phyloP scores from a whole-genome alignment of 2,329 filamentous ascomycete species.

The Plenodomus lindquistii region DNA sequence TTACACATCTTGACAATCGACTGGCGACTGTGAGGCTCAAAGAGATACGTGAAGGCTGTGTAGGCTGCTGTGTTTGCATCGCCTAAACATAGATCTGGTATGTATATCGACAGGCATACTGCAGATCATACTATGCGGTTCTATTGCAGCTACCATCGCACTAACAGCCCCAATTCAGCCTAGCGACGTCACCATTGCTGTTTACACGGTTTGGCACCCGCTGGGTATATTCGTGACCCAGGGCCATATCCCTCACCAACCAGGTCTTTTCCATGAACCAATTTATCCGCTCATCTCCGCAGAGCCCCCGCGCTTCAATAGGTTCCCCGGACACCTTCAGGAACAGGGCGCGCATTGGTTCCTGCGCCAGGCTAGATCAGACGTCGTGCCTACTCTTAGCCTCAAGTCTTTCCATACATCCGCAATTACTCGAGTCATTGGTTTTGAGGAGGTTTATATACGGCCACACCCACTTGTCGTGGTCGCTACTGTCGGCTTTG shows the following conservation, averaged over 20 bases:
- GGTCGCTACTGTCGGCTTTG: too few relatives aligned
- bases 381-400: conserved; percentile 23
- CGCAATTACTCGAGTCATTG: conserved; percentile 13
- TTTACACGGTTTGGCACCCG: conserved; percentile 17
- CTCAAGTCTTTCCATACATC: conserved; percentile 17
- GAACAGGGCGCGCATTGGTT: conserved; percentile 16
- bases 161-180: conserved; percentile 1
- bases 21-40: not conserved
- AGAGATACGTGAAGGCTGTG: not conserved
- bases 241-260: conserved; percentile 25
- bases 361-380: conserved; percentile 11
- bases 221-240: conserved; percentile 17
- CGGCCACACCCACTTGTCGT: not conserved
- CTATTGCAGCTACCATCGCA: too few relatives aligned
- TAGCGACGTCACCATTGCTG: conserved; percentile 2
- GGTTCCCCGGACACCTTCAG: conserved; percentile 18
- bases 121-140: not conserved
- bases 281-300: conserved; percentile 40
- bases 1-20: not conserved
- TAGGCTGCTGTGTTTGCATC: too few relatives aligned
- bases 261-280: conserved; percentile 24
- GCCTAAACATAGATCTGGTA: conserved; percentile 2
- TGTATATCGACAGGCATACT: not conserved
- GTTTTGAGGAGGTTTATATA: not conserved
- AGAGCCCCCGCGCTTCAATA: conserved; percentile 25